Evolutionary conservation across 208 protist genomes (phyloP).

Genomic region (Tritrichomonas foetus): DNA sequence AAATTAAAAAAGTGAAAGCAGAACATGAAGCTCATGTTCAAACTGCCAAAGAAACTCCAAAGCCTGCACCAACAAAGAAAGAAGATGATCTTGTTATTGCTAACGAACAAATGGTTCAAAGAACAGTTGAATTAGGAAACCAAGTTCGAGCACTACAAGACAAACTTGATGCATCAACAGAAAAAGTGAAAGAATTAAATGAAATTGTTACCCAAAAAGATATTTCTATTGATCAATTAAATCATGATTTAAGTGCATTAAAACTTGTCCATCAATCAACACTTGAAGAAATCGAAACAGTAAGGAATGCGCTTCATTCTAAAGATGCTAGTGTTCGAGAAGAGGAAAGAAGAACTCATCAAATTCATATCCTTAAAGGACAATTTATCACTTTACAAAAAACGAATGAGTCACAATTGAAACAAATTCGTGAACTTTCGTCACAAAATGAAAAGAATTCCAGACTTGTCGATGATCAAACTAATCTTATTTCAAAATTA

Average conservation of each 20-base stretch:
- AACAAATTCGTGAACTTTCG: too few species aligned
- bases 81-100: too few species aligned
- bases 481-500: background rate
- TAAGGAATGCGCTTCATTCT: background rate
- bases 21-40: too few species aligned
- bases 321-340: background rate
- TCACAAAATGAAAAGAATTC: background rate
- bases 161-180: background rate
- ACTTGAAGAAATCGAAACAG: background rate
- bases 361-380: background rate
- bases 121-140: background rate
- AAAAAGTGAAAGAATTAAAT: background rate
- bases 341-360: background rate
- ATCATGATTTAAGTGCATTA: background rate
- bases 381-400: too few species aligned
- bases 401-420: too few species aligned
- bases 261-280: background rate
- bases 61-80: too few species aligned
- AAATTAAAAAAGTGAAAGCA: too few species aligned
- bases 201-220: background rate
- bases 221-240: background rate
- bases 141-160: background rate
- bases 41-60: too few species aligned
- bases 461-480: background rate
- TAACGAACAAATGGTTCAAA: too few species aligned